phyloP scores from a whole-genome alignment of 768 basidiomycete genomes.

The Russula lepida region DNA sequence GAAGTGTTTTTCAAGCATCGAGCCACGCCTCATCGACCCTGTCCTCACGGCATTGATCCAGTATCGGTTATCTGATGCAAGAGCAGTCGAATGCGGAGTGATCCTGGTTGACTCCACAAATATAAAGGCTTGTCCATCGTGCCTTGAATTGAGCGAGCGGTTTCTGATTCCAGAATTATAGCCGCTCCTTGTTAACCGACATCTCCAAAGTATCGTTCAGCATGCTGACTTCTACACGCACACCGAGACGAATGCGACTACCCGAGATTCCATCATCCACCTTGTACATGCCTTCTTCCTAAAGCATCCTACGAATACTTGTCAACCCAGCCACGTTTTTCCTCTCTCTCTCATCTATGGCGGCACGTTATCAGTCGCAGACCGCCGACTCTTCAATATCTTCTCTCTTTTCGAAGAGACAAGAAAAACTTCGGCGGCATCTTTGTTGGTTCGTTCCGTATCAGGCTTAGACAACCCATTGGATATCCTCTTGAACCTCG shows the following conservation, averaged over 20 bases:
- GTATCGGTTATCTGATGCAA: conserved; percentile 39
- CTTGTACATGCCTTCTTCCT: conserved; percentile 61
- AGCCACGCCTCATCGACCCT: conserved; percentile 57
- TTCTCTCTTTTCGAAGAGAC: conserved; percentile 73
- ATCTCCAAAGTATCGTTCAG: conserved; percentile 68
- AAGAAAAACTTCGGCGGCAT: conserved; percentile 52
- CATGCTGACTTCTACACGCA: conserved; percentile 52
- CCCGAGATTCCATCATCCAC: conserved; percentile 42
- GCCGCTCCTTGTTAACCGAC: conserved; percentile 68
- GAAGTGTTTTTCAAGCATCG: conserved; percentile 29
- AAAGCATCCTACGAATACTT: conserved; percentile 73
- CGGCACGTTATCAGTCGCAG: conserved; percentile 59
- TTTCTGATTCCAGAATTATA: conserved; percentile 18
- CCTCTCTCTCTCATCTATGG: conserved; percentile 68
- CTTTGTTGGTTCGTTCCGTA: conserved; percentile 49
- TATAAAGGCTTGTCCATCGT: conserved; percentile 50
- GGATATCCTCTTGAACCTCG: conserved; percentile 63
- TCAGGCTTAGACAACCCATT: conserved; percentile 41
- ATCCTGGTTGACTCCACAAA: conserved; percentile 22
- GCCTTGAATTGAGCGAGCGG: not conserved
- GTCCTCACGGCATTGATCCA: conserved; percentile 57
- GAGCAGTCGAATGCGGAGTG: conserved; percentile 26
- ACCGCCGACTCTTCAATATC: conserved; percentile 61
- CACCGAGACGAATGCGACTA: conserved; percentile 27
- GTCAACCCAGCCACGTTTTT: conserved; percentile 75